Percentiles rank a stretch among this genome's conserved stretches.
phyloP scores from a whole-genome alignment of 805 yeast species.

The Candida glaebosa region DNA sequence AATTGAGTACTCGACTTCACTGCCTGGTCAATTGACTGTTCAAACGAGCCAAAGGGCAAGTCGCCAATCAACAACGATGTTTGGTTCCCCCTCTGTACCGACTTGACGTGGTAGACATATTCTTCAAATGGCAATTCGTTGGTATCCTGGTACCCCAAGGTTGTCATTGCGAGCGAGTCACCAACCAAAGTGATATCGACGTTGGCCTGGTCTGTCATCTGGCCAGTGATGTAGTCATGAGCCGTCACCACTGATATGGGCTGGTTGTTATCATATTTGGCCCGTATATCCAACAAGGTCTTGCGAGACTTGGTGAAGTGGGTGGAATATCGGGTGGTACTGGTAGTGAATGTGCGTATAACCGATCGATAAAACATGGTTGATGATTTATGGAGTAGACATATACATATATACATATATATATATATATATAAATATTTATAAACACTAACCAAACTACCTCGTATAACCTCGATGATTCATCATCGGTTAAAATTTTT shows the following conservation, averaged over 20 bases:
- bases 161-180: constrained; percentile 90
- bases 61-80: constrained; percentile 75
- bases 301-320: constrained; percentile 13
- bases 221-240: constrained; percentile 78
- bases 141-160: constrained; percentile 77
- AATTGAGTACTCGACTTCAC: constrained; percentile 52
- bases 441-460: too few relatives aligned
- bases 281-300: constrained; percentile 19
- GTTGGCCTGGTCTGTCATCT: constrained; percentile 60
- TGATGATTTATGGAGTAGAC: not conserved
- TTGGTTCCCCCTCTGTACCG: constrained; percentile 70
- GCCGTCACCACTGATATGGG: constrained; percentile 65
- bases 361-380: not conserved
- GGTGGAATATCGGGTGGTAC: constrained; percentile 8
- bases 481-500: not conserved
- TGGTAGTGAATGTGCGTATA: constrained; percentile 5
- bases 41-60: constrained; percentile 86
- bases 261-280: constrained; percentile 15
- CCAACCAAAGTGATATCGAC: constrained; percentile 79
- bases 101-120: constrained; percentile 68
- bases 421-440: too few relatives aligned
- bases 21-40: constrained; percentile 60
- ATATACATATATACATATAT: too few relatives aligned
- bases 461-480: not conserved
- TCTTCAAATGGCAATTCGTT: constrained; percentile 75